Conservation (phyloP, 2,329 filamentous ascomycete genomes). For the Leptographium wingfieldii region DNA sequence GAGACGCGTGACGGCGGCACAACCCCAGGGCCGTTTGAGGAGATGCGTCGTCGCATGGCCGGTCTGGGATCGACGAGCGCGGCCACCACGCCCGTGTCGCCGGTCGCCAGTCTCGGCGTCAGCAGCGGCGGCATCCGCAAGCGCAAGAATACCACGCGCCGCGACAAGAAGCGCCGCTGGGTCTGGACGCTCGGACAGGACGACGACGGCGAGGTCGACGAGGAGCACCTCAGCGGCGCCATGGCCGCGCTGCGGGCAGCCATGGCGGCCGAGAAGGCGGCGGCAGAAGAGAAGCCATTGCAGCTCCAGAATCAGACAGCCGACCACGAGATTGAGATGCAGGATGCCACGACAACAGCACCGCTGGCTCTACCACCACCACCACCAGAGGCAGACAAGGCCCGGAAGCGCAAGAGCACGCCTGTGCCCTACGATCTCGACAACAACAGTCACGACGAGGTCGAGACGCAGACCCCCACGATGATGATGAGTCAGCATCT, state of each 20-base stretch:
- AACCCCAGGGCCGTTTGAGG: slow-evolving; percentile 51
- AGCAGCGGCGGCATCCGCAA: slow-evolving; percentile 34
- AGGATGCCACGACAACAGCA: background rate
- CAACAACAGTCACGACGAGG: slow-evolving; percentile 2
- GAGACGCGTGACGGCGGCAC: slow-evolving; percentile 48
- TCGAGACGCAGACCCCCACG: slow-evolving; percentile 8
- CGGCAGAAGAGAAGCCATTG: background rate
- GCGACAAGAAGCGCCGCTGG: slow-evolving; percentile 52
- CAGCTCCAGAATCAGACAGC: too few species aligned
- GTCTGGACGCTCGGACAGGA: slow-evolving; percentile 53
- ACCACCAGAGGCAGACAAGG: background rate
- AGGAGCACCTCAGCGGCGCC: slow-evolving; percentile 24
- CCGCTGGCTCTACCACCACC: too few species aligned
- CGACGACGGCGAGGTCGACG: slow-evolving; percentile 26
- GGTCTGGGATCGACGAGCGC: slow-evolving; percentile 23
- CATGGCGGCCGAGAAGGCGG: slow-evolving; percentile 8
- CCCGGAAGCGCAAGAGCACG: slow-evolving; percentile 12
- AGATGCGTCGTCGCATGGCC: slow-evolving; percentile 46
- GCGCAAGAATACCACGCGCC: slow-evolving; percentile 36
- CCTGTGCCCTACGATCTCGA: slow-evolving; percentile 8
- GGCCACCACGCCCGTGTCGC: slow-evolving; percentile 18
- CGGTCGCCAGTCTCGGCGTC: slow-evolving; percentile 36
- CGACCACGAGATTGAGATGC: background rate
- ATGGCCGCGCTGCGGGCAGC: slow-evolving; percentile 14
- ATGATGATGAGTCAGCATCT: slow-evolving; percentile 5